A percentile compares a stretch with the other conserved stretches of the same genome.
Conservation (phyloP, 2,329 filamentous ascomycete genomes). For the Penicillium thymicola region DNA sequence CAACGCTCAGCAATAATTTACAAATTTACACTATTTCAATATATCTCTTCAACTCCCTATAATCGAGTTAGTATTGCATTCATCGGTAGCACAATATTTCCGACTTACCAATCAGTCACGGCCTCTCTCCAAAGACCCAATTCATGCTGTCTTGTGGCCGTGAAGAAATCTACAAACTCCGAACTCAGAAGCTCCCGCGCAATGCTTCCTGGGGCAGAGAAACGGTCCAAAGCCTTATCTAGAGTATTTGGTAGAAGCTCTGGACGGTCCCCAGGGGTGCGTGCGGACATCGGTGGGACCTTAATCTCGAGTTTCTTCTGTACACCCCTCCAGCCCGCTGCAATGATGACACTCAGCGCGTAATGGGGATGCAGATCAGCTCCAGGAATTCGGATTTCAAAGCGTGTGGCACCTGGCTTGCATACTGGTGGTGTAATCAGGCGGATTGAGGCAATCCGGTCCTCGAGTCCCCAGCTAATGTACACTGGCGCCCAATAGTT, state of each 20-base stretch:
- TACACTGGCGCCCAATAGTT: constrained; percentile 99
- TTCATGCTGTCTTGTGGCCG: constrained; percentile 89
- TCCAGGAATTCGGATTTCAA: constrained; percentile 40
- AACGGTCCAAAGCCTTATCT: constrained; percentile 75
- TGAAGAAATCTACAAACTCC: constrained; percentile 91
- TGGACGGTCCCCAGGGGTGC: constrained; percentile 56
- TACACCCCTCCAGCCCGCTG: constrained; percentile 84
- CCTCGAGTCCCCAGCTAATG: constrained; percentile 92
- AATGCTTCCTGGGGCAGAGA: constrained; percentile 73
- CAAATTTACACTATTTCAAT: constrained; percentile 63
- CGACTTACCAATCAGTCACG: constrained; percentile 85
- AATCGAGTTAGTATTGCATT: constrained; percentile 6
- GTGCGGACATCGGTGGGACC: constrained; percentile 76
- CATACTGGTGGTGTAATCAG: constrained; percentile 85
- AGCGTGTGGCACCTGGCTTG: constrained; percentile 57
- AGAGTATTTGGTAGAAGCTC: constrained; percentile 68
- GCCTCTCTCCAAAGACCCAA: constrained; percentile 86
- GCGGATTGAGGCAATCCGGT: constrained; percentile 83
- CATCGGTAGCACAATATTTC: not conserved
- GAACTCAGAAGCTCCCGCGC: constrained; percentile 87
- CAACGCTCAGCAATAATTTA: not conserved
- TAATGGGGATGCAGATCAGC: constrained; percentile 86
- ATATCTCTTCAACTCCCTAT: constrained; percentile 70
- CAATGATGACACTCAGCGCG: constrained; percentile 82
- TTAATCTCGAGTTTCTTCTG: constrained; percentile 83